Conservation (phyloP, 495 filamentous ascomycete genomes). For the Usnea hakonensis region DNA sequence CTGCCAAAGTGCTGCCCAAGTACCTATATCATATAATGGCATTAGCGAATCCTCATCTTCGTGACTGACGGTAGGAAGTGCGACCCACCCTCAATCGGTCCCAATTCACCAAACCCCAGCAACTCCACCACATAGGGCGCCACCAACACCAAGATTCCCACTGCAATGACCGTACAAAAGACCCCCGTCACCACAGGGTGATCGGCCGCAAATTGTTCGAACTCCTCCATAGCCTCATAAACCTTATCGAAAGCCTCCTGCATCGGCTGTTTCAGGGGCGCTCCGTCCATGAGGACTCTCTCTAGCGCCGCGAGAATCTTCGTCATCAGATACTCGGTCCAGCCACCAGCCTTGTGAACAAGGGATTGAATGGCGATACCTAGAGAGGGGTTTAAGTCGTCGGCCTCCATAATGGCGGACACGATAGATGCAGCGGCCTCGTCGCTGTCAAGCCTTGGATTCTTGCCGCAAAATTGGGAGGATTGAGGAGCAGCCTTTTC, state of each 20-base stretch:
- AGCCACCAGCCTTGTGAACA: slow-evolving; percentile 26
- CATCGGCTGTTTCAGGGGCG: slow-evolving; percentile 29
- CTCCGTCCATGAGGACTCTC: slow-evolving; percentile 27
- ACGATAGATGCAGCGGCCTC: slow-evolving; percentile 14
- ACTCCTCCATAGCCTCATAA: slow-evolving; percentile 22
- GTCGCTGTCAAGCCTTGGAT: neutral
- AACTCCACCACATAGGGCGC: slow-evolving; percentile 38
- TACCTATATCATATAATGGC: slow-evolving; percentile 22
- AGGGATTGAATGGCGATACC: slow-evolving; percentile 7
- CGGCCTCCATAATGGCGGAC: slow-evolving; percentile 1
- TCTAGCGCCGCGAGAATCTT: slow-evolving; percentile 32
- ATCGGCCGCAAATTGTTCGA: slow-evolving; percentile 32
- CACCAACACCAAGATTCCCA: slow-evolving; percentile 43
- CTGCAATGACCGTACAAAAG: slow-evolving; percentile 39
- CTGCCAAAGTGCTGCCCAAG: slow-evolving; percentile 43
- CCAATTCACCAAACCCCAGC: slow-evolving; percentile 44
- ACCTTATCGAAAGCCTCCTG: slow-evolving; percentile 31
- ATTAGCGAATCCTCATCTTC: slow-evolving; percentile 6
- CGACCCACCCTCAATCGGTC: slow-evolving; percentile 38
- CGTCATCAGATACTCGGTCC: slow-evolving; percentile 35
- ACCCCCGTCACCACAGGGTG: slow-evolving; percentile 31
- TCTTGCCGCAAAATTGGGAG: neutral
- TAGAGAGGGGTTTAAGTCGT: neutral
- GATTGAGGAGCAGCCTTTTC: slow-evolving; percentile 5
- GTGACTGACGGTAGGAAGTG: neutral